Conservation (phyloP, 2,329 filamentous ascomycete genomes). For the Fusarium virguliforme region DNA sequence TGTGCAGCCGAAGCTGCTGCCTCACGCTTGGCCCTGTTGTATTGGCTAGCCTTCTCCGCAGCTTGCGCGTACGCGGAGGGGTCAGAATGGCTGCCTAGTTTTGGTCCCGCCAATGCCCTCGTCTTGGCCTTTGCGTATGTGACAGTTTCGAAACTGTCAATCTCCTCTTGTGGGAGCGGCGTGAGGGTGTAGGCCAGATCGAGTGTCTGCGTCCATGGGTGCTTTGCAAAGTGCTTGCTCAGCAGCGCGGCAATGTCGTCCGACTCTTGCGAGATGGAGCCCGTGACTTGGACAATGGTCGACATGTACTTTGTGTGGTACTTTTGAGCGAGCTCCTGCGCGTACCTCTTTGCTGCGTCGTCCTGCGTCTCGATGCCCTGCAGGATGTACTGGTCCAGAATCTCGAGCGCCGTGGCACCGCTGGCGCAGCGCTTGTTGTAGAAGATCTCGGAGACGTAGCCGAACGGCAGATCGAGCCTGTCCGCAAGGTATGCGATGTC, state of each 20-base stretch:
- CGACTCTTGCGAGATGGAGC: constrained; percentile 54
- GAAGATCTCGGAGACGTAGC: constrained; percentile 62
- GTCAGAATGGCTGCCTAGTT: constrained; percentile 17
- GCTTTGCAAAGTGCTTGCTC: constrained; percentile 61
- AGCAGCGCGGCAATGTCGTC: constrained; percentile 62
- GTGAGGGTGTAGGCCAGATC: constrained; percentile 59
- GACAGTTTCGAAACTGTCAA: constrained; percentile 51
- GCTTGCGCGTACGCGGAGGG: constrained; percentile 51
- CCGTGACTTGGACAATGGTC: constrained; percentile 61
- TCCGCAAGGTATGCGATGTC: constrained; percentile 64
- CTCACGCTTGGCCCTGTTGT: constrained; percentile 54
- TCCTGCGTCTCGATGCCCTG: constrained; percentile 56
- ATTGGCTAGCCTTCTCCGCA: constrained; percentile 48
- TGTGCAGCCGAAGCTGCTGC: constrained; percentile 59
- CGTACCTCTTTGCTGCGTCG: constrained; percentile 50
- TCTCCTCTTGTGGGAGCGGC: constrained; percentile 55
- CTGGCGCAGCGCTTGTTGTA: constrained; percentile 57
- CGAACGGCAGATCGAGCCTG: constrained; percentile 59
- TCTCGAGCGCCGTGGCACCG: constrained; percentile 60
- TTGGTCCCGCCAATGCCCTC: constrained; percentile 14
- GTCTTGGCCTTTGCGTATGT: constrained; percentile 34
- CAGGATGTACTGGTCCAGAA: constrained; percentile 62
- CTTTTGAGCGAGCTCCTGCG: constrained; percentile 57
- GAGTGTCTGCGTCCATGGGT: constrained; percentile 57
- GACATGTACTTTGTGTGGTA: constrained; percentile 61